These are phyloP conservation scores for Aspergillus bombycis DNA, from an alignment of 2,329 filamentous ascomycete species.

Conservation along the genomic window DNA sequence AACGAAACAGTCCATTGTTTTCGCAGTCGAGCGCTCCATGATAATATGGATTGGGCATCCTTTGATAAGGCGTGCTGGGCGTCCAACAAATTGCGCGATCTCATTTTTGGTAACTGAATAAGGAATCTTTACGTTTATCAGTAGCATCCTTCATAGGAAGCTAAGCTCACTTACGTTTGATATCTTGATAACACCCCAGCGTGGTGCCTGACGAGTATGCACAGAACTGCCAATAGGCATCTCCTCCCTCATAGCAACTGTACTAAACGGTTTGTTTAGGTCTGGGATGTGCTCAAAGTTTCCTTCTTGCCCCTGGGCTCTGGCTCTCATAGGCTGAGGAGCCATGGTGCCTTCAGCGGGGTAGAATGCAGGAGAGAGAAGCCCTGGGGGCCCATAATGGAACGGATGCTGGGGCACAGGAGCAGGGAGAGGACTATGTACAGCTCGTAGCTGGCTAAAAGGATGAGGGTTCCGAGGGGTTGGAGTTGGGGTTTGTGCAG, in stretches of 20 bases:
- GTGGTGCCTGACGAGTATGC: slow-evolving; percentile 22
- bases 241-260: slow-evolving; percentile 20
- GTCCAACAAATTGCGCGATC: slow-evolving; percentile 52
- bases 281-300: slow-evolving; percentile 1
- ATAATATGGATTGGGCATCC: slow-evolving; percentile 58
- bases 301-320: slow-evolving; percentile 1
- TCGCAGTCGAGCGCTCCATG: slow-evolving; percentile 61
- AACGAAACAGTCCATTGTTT: slow-evolving; percentile 58
- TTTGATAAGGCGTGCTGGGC: slow-evolving; percentile 44
- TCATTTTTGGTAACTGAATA: slow-evolving; percentile 55
- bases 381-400: not conserved
- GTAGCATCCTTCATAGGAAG: slow-evolving; percentile 2
- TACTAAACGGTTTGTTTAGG: slow-evolving; percentile 15
- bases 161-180: slow-evolving; percentile 35
- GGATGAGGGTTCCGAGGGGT: not conserved
- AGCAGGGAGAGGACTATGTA: not conserved
- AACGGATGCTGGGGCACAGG: slow-evolving; percentile 2
- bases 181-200: slow-evolving; percentile 39
- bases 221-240: slow-evolving; percentile 35
- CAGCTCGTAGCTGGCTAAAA: not conserved
- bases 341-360: not conserved
- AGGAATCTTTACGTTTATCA: slow-evolving; percentile 45
- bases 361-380: not conserved
- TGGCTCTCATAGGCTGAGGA: slow-evolving; percentile 6
- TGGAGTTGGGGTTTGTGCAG: slow-evolving; percentile 4